Conservation (phyloP, 2,329 filamentous ascomycete species). For the Verticillium alfalfae region DNA sequence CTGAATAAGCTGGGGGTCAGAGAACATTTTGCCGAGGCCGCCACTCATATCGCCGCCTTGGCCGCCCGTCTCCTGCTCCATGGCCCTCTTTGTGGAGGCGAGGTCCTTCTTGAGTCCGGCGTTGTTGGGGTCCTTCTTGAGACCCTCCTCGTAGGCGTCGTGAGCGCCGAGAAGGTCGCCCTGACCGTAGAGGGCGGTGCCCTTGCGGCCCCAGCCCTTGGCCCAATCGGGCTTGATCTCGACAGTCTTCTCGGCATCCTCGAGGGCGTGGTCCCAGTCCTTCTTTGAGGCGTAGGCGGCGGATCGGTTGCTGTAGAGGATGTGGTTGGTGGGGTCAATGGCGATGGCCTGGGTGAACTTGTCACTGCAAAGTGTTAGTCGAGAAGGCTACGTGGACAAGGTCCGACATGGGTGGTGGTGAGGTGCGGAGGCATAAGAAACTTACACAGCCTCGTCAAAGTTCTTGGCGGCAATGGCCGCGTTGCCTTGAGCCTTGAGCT, state of each 20-base stretch:
- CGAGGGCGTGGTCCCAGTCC: slow-evolving; percentile 77
- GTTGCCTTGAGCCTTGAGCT: slow-evolving; percentile 97
- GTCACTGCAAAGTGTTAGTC: slow-evolving; percentile 50
- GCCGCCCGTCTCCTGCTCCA: slow-evolving; percentile 63
- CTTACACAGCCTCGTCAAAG: slow-evolving; percentile 91
- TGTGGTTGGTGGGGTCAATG: slow-evolving; percentile 83
- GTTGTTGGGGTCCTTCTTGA: slow-evolving; percentile 88
- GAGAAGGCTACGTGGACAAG: not conserved
- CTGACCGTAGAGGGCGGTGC: slow-evolving; percentile 80
- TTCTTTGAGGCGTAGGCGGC: slow-evolving; percentile 82
- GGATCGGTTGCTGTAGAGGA: slow-evolving; percentile 96
- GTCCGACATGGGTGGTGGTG: not conserved
- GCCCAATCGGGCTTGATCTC: slow-evolving; percentile 97
- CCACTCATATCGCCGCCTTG: slow-evolving; percentile 58
- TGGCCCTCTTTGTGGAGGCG: slow-evolving; percentile 78
- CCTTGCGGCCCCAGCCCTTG: slow-evolving; percentile 93
- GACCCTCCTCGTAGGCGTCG: slow-evolving; percentile 89
- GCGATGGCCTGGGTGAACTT: slow-evolving; percentile 94
- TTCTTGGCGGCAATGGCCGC: slow-evolving; percentile 98
- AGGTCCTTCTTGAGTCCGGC: slow-evolving; percentile 88
- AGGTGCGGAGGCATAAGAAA: slow-evolving; percentile 15
- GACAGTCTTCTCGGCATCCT: slow-evolving; percentile 89
- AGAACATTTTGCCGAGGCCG: slow-evolving; percentile 89
- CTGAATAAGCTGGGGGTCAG: slow-evolving; percentile 79
- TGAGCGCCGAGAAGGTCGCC: slow-evolving; percentile 80